Conservation (phyloP, 164 flowering plant species). For the Stephania cephalantha region DNA sequence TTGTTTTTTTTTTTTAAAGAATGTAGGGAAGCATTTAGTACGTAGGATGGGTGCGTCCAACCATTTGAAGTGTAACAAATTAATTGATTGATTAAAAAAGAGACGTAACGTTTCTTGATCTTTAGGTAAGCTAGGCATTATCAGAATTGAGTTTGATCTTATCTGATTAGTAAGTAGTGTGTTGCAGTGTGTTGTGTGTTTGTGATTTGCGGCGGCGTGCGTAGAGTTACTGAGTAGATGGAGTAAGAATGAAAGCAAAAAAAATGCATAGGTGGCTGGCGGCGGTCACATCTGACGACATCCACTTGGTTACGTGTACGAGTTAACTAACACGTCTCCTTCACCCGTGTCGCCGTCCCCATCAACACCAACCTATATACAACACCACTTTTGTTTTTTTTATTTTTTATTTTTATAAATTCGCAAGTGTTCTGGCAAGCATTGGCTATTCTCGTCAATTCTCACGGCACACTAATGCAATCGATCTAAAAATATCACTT, state of each 20-base stretch:
- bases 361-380: background rate
- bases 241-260: background rate
- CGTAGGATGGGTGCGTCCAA: background rate
- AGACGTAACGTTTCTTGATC: background rate
- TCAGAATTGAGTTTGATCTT: slow-evolving; percentile 1
- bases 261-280: background rate
- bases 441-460: no score
- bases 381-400: no score
- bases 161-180: background rate
- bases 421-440: no score
- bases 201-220: background rate
- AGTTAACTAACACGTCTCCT: background rate
- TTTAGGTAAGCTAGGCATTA: no score
- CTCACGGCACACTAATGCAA: no score
- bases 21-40: background rate
- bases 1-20: background rate
- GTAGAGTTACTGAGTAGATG: background rate
- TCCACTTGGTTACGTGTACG: background rate
- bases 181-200: background rate
- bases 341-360: background rate
- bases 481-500: no score
- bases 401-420: no score
- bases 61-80: background rate
- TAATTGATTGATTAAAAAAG: background rate
- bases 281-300: background rate